Evolutionary conservation across 2,329 filamentous ascomycete genomes (phyloP), one percentile per base, ranked within the genome.

Genomic region (Onygena corvina): DNA sequence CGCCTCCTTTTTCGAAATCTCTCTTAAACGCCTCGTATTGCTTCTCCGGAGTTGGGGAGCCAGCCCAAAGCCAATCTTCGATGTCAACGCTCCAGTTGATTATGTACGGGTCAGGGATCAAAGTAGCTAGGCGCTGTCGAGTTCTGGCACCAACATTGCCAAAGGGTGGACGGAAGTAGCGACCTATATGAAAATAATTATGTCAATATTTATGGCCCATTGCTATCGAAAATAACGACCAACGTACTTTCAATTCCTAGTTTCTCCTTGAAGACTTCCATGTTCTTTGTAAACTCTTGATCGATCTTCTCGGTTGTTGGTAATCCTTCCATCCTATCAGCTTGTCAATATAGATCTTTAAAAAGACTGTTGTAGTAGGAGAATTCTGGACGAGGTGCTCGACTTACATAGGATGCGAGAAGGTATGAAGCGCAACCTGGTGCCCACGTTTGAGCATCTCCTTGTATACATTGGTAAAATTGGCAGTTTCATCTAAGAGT

Each of bases 21-120:
- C 76, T 70, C 60, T 76, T 72, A 65, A 85, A 84, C 9, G 80
- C 77, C 2, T 77, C 76, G 11, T 83, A 65, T 64, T 84, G 81
- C 58, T 79, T 79, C 67, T 83, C 76, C 0, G 81, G 81, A 2
- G 79, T 83, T 36, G 65, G 58, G 0, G 71, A 74, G 59, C 74
- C 66, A 1, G 78, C 80, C 79, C 80, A 85, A 20, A 81, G 58
- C 79, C 80, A 84, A 60, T 85, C 81, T 67, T 84, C 78, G 27
- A 84, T 76, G 58, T 85, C 81, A 38, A 85, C 76, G 58, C 74
- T 79, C 81, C 81, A 84, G 61, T 78, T 79, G 47, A 83, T 74
- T 36, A 84, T 75, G 55, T 76, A 75, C 1, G 77, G 73, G 11
- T 75, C 70, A 1, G 71, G 66, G 16, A 74, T 71, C 12, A 63